Base-by-base conservation (phyloP, 1,139 yeast species). In the Zygotorulaspora mrakii region DNA sequence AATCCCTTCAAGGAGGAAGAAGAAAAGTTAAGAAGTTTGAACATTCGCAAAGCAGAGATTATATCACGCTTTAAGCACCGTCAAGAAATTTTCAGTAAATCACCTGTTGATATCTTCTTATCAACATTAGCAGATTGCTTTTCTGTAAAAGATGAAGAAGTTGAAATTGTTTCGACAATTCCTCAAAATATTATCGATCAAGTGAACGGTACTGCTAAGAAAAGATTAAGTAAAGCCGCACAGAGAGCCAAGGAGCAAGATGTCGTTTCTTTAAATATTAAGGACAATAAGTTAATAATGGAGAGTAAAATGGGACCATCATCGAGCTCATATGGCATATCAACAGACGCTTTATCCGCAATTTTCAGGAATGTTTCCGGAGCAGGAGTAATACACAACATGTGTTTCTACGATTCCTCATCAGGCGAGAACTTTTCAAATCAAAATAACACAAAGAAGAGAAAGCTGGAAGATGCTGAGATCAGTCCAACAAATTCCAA, bases 241-340 rank as follows among this genome's bases (percentile, higher is more conserved):
- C 62, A 58, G 36, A 54, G 59, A 34, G 54, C 47, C 2, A 53
- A 61, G 36, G 65, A 60, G 35, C 61, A 54, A 34, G 66, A 62
- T 29, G 46, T 50, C 7, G 54, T 59, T 4, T 46, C 49, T 6
- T 40, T 55, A 8, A 36, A 43, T 13, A 47, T 60, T 27, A 52
- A 42, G 23, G 49, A 54, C 31, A 39, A 45, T 38, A 59, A 49
- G 32, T 35, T 61, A 14, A 31, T 59, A 1, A 55, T 61, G 59
- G 45, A 49, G 18, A 57, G 62, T 35, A 61, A 57, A 43, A 37
- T 43, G 8, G 45, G 45, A 14, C 48, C 49, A 8, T 30, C 25
- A 8, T 22, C 40, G 11, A 49, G 48, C 14, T 37, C 44, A n/a
- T 47, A 42, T 32, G 35, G 41, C 13, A 43, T 49, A 13, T 42